These are phyloP conservation scores for Urostyla sp. DNA, from an alignment of 73 alveolate species.

Conservation along the genomic window DNA sequence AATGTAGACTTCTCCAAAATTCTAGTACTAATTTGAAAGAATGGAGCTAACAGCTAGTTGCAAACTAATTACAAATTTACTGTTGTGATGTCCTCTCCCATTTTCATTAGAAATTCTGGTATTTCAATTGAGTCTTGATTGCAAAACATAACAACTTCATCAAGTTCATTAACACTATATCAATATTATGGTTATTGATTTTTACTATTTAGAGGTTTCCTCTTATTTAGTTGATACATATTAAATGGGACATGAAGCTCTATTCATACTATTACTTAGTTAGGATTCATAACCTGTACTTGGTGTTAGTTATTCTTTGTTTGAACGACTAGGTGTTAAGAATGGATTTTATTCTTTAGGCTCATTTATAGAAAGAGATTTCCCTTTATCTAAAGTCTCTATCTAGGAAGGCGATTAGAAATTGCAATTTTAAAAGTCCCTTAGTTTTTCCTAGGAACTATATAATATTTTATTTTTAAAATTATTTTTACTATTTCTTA, in stretches of 20 bases:
- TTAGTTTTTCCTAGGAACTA: too few relatives aligned
- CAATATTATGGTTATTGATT: not conserved
- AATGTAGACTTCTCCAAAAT: slow-evolving; percentile 37
- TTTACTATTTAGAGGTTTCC: slow-evolving; percentile 21
- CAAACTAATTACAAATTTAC: slow-evolving; percentile 21
- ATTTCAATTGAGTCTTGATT: too few relatives aligned
- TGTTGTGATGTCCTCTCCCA: not conserved
- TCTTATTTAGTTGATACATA: too few relatives aligned
- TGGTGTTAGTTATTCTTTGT: not conserved
- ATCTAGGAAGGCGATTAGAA: too few relatives aligned
- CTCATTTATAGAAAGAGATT: too few relatives aligned
- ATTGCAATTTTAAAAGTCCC: too few relatives aligned
- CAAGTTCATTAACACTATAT: slow-evolving; percentile 50
- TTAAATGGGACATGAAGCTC: too few relatives aligned
- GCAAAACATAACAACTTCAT: slow-evolving; percentile 51
- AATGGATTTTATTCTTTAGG: too few relatives aligned
- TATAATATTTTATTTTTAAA: too few relatives aligned
- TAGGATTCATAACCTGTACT: not conserved
- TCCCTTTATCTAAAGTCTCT: too few relatives aligned
- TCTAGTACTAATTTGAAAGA: slow-evolving; percentile 46
- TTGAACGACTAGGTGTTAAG: not conserved
- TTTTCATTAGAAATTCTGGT: slow-evolving; percentile 27
- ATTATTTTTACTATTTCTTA: slow-evolving; percentile 1
- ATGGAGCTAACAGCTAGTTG: slow-evolving; percentile 38
- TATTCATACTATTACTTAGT: too few relatives aligned